Base-by-base conservation (phyloP, 2,329 filamentous ascomycete genomes). In the Nothophoma quercina region DNA sequence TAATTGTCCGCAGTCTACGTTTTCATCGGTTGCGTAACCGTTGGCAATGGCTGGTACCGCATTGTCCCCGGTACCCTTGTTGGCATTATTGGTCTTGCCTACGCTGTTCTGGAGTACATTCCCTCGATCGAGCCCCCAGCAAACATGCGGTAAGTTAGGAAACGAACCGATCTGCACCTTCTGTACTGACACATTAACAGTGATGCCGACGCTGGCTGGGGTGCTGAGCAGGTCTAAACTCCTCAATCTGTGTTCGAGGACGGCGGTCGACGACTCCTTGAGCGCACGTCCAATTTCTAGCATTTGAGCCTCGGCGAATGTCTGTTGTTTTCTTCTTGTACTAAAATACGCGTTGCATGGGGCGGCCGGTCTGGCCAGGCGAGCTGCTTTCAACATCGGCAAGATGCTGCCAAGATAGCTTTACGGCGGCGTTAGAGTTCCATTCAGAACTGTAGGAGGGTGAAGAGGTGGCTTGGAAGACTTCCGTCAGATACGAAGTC, bases 11-110 rank as follows among this genome's bases (percentile, higher is more conserved):
- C 55, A 96, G 93, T 99, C 82, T 99, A 99, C 84, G 85, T 98
- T 77, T 98, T 99, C 77, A 82, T 96, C 68, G 95, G 93, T 63
- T 89, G 86, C 64, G 88, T 98, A 66, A 84, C 96, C 51, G 84
- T 97, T 50, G 86, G 90, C 64, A 77, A 82, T 60, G 71, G 80
- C 58, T 79, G 85, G 69, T 81, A 89, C 66, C 88, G 87, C 71
- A 86, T 87, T 71, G 85, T 96, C 51, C 86, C 91, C 19, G 95
- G 92, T 62, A 83, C 85, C 43, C 81, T 96, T 64, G 83, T 98
- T 62, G 91, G 88, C 43, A 66, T 95, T 44, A 79, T 91, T 59
- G 95, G 95, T 64, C 71, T 97, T 56, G 88, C 74, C 57, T 99
- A 98, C 78, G 70, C 77, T 28, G 78, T 72, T 9, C 68, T 82